phyloP scores from a whole-genome alignment of 805 yeast species.

The Phaffomyces opuntiae region DNA sequence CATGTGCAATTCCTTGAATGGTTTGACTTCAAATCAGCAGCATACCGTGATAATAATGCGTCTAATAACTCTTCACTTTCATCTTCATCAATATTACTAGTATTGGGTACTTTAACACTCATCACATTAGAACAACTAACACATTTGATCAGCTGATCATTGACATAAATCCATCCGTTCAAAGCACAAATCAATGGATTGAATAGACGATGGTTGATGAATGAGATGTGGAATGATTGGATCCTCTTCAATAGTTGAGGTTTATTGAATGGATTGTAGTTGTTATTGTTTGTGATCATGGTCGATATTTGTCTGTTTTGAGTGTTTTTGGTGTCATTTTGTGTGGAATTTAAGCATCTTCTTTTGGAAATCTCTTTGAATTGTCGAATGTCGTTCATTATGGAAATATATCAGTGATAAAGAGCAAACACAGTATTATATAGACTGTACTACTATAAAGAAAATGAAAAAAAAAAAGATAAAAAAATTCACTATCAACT shows the following conservation, averaged over 20 bases:
- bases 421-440: too few relatives aligned
- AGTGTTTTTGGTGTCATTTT: background rate
- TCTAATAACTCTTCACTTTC: background rate
- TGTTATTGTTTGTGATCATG: background rate
- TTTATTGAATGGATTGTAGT: background rate
- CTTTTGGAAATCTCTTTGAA: background rate
- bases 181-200: background rate
- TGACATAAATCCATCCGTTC: background rate
- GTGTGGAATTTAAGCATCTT: background rate
- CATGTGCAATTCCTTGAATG: slow-evolving; percentile 5
- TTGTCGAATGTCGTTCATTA: background rate
- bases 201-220: background rate
- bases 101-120: background rate
- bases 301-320: background rate
- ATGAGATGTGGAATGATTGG: background rate
- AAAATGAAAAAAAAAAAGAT: too few relatives aligned
- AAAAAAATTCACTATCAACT: too few relatives aligned
- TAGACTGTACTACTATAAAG: too few relatives aligned
- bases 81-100: background rate
- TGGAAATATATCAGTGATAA: too few relatives aligned
- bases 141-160: background rate
- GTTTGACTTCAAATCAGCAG: background rate
- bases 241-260: background rate
- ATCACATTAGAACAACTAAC: background rate
- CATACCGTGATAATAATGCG: background rate